These are phyloP conservation scores for Yamagishiella unicocca DNA, from an alignment of 139 green algal species.

Conservation along the genomic window DNA sequence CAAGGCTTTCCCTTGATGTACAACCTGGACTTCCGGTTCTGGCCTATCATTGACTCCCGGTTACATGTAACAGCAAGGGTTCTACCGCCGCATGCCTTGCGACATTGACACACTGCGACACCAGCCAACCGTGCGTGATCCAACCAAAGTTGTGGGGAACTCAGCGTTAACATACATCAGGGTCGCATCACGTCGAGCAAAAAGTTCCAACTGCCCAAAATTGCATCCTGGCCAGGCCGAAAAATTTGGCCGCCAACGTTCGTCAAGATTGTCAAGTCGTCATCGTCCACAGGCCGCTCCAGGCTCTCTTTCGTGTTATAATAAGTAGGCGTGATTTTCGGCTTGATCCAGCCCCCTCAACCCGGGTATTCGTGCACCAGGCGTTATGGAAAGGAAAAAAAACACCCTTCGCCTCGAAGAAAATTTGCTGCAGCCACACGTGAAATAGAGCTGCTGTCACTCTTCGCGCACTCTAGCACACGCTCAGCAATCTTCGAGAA, in stretches of 20 bases:
- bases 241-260: not conserved
- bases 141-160: too few relatives aligned
- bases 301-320: not conserved
- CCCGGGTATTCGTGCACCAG: not conserved
- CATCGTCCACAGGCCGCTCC: not conserved
- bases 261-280: too few relatives aligned
- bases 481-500: slow-evolving; percentile 31
- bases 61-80: too few relatives aligned
- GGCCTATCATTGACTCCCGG: too few relatives aligned
- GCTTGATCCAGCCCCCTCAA: not conserved
- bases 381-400: not conserved
- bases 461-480: slow-evolving; percentile 5
- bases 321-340: not conserved
- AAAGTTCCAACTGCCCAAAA: too few relatives aligned
- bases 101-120: too few relatives aligned
- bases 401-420: not conserved
- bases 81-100: too few relatives aligned
- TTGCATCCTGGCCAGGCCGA: not conserved
- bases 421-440: slow-evolving; percentile 7
- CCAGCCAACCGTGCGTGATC: too few relatives aligned
- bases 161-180: too few relatives aligned
- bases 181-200: too few relatives aligned
- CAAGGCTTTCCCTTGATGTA: too few relatives aligned
- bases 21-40: too few relatives aligned
- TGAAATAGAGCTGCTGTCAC: slow-evolving; percentile 35